Evolutionary conservation across 768 basidiomycete species (phyloP), one percentile per base, ranked within the genome.

Genomic region (Calocybe indica): DNA sequence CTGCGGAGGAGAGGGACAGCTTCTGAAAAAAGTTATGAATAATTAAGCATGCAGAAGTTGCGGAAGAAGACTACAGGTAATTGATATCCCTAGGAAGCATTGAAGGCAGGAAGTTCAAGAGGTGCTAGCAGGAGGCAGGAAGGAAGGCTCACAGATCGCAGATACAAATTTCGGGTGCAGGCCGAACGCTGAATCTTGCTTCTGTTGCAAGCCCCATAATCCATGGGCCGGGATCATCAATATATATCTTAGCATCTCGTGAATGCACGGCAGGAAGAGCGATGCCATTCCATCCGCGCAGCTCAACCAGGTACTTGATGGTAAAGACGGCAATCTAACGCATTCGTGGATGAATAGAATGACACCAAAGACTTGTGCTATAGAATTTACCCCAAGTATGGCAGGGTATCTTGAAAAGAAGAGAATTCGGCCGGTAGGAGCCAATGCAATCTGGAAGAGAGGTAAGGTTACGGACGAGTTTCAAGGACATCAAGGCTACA

Each of bases 141-240:
- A 51, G 43, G 28, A 15, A 15, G 15, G 75, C 82, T 63, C 72
- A 92, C 80, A 95, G 66, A 64, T 95, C 92, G 55, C 88, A 83
- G 37, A 96, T 73, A 59, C 88, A 92, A 31, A 94, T 84, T 60
- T 97, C 95, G 0, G 87, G 71, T 1, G 83, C 71, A 7, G 85
- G 78, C 28, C 85, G 74, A 13, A 91, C 71, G 54, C 87, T 78
- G 62, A 91, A 87, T 50, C 90, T 76, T 6, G 88, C 85, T 60
- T 94, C 87, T 1, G 88, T 89, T 8, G 90, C 82, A 35, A 95
- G 73, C 33, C 90, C 94, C 64, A 97, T 80, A 57, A 98, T 92
- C 84, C 92, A 98, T 51, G 95, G 95, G 32, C 94, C 94, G 37
- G 94, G 92, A 63, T 98, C 93, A 55, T 97, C 93, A 52, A 94